Base-by-base conservation (phyloP, 1,139 yeast genomes). In the Zygoascus sp. region DNA sequence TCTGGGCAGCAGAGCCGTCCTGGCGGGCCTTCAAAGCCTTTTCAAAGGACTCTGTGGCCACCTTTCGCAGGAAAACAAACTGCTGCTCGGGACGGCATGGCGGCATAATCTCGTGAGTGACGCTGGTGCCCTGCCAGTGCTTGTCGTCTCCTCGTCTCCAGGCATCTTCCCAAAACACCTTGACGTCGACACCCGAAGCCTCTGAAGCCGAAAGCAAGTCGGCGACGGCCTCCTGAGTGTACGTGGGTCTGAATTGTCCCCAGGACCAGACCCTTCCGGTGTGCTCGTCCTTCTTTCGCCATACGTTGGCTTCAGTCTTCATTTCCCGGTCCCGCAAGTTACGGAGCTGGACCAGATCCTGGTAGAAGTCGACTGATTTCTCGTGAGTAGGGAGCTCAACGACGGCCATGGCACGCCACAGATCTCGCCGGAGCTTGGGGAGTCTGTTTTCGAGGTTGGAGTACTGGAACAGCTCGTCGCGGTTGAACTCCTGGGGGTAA, bases 321-420 rank as follows among this genome's bases (percentile, higher is more conserved):
- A 76, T 73, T 30, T 73, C 64, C 19, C 77, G 72, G 63, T 87
- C 94, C 59, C 97, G 77, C 64, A 79, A 74, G 55, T 77, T 74
- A 63, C 95, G 79, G 59, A 90, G 75, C 58, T 83, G 79, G 5
- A 86, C 81, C 51, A 90, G 72, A 23, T 83, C 85, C 54, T 83
- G 77, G 67, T 82, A 88, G 7, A 94, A 83, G 44, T 83, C 80
- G 16, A 80, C 78, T 1, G 96, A 88, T 46, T 75, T 70, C 48
- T 80, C 82, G 63, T 83, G 81, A 46, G 70, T 68, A 38, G 75
- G 74, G 54, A 87, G 79, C 54, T 80, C 81, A 1, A 87, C 90
- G 44, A 89, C 94, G 45, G 95, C 87, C 88, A 90, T 80, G 48
- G 90, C 77, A 58, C 92, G 76, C 97, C 97, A 90, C 47, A 88